Conservation (phyloP, 176 grass and related monocot genomes). For the sorghum (Sorghum bicolor) region Sorghum_bicolor_NCBIv3 NC_012871.2:3137501-3138000, state of each 20-base stretch:
- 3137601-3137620: slow-evolving; percentile 17
- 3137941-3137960: background rate
- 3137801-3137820: background rate
- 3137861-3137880: background rate
- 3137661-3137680: slow-evolving; percentile 27
- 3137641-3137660: slow-evolving; percentile 31
- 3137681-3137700: slow-evolving; percentile 14
- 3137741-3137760: background rate
- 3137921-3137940: background rate
- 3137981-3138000: background rate
- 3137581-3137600: slow-evolving; percentile 18
- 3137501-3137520: background rate
- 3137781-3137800: slow-evolving; percentile 16
- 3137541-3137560: slow-evolving; percentile 17
- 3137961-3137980: background rate
- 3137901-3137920: background rate
- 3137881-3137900: background rate
- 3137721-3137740: slow-evolving; percentile 29
- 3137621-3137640: slow-evolving; percentile 29
- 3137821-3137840: background rate
- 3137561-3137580: slow-evolving; percentile 28
- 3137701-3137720: slow-evolving; percentile 1
- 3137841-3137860: background rate
- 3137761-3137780: slow-evolving; percentile 25
- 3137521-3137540: background rate